These are phyloP conservation scores for Ophiostoma pallidulum DNA, from an alignment of 2,329 filamentous ascomycete species.

Conservation along the genomic window DNA sequence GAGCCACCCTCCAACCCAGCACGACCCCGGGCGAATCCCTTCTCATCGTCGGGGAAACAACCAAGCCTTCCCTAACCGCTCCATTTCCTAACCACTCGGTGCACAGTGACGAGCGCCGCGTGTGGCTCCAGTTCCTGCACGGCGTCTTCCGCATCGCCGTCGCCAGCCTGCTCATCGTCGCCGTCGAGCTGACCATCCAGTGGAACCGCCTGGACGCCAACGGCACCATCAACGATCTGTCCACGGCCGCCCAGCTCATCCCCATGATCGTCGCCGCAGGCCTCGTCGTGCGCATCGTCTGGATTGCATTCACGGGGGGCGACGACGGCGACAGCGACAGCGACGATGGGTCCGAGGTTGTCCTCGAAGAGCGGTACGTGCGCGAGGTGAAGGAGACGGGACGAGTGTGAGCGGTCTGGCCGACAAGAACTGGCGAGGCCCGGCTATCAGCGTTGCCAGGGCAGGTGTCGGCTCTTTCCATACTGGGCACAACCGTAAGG, in stretches of 20 bases:
- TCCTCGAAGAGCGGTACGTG: slow-evolving; percentile 16
- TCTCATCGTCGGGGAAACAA: no score
- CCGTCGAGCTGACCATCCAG: slow-evolving; percentile 17
- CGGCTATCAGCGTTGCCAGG: no score
- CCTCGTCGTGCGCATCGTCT: background rate
- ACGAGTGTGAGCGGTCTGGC: no score
- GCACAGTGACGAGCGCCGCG: slow-evolving; percentile 3
- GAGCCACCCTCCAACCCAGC: background rate
- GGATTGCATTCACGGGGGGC: background rate
- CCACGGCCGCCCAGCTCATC: slow-evolving; percentile 17
- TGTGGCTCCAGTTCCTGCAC: background rate
- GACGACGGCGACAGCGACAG: background rate
- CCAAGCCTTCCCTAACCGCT: no score
- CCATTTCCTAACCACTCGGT: background rate
- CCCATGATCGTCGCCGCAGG: slow-evolving; percentile 9
- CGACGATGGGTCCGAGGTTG: background rate
- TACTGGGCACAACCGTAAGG: no score
- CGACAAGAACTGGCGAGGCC: no score
- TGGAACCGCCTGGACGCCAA: slow-evolving; percentile 19
- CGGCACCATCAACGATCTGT: slow-evolving; percentile 21
- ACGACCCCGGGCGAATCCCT: background rate
- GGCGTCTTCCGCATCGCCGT: background rate
- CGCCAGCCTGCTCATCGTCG: background rate
- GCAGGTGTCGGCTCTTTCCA: no score
- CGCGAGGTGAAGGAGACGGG: slow-evolving; percentile 17